Evolutionary conservation across 73 alveolate species (phyloP), one percentile per base, ranked within the genome.

Genomic region (Tetrahymena elliotti): DNA sequence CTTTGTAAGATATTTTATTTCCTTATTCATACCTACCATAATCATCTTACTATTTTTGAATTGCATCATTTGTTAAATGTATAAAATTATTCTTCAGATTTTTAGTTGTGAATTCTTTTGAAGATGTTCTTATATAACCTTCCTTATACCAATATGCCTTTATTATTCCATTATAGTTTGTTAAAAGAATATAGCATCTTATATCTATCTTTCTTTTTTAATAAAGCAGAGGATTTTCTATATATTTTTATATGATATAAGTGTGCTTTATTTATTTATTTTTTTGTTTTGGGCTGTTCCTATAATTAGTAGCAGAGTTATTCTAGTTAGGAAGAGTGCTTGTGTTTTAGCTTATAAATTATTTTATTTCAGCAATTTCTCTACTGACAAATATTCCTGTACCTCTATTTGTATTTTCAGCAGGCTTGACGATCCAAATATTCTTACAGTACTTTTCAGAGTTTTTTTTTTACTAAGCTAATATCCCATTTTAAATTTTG

Each of bases 341-440:
- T 3, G 83, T 39, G 37, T 94, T 93, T 33, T 94, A 95, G 40
- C 83, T 83, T 13, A 97, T 82, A 35, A 96, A 93, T 92, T 93
- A 37, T 6, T 96, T 97, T 3, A 97, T 96, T 84, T 97, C 99
- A 83, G 93, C 84, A 20, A 97, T 38, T 83, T 93, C 95, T 40
- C 93, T 93, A 35, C 98, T 94, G 7, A 97, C 98, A 38, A 95
- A 83, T 52, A 97, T 97, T 20, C 97, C 97, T 34, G 93, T 93
- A 0, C 99, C 99, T 96, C 99, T 94, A 94, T 98, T 98, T 31
- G 99, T 98, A 83, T 97, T 95, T 93, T 98, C 99, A 3, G 99
- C 99, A 0, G 99, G 99, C 93, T 98, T 98, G 6, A 98, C 98
- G 22, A 98, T 98, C 99, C 99, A 98, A 31, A 98, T 83, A 95